Base-by-base conservation (phyloP, 345 rosid species). In the Anastatica hierochuntica region DNA sequence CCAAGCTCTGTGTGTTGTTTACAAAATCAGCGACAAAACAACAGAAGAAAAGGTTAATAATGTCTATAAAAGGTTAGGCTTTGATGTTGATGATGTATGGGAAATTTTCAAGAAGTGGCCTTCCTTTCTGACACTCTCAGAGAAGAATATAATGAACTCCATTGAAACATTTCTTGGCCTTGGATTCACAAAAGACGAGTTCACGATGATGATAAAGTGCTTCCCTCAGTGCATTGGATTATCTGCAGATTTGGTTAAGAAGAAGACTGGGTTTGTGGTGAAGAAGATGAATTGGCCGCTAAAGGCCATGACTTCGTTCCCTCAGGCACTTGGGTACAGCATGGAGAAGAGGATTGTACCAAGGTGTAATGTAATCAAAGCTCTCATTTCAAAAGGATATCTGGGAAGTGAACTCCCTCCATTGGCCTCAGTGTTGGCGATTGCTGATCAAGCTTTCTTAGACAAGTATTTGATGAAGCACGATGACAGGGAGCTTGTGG, bases 261-360 rank as follows among this genome's bases (percentile, higher is more conserved):
- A 29, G 33, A 29, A 29, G 33, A 29, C 9, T 8, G 33, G 6
- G 33, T 29, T 3, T 29, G 3, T 29, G 10, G 33, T 29, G 8
- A 29, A 29, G 10, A 8, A 29, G 33, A 29, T 29, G 33, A 29
- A 29, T 29, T 29, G 33, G 33, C 2, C 8, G 3, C 6, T 29
- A 29, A 8, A 29, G 9, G 33, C 33, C 6, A 8, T 29, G 8
- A 8, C 6, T 29, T 6, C 33, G 33, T 8, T 3, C 6, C 33
- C 33, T 4, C 33, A 29, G 2, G 33, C 6, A 8, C 9, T 29
- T 29, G 33, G 33, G 6, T 29, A 29, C 33, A 29, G 33, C 6
- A 6, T 31, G 36, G 36, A 31, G 36, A 31, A 56, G 54, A 58
- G 68, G 44, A 59, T 51, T 24, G 27, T 74, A 1, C 79, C 79